A percentile compares a stretch with the other conserved stretches of the same genome.
These are phyloP conservation scores for Aspergillus fumigatus DNA, from an alignment of 2,329 filamentous ascomycete species.

Conservation along the genomic window DNA sequence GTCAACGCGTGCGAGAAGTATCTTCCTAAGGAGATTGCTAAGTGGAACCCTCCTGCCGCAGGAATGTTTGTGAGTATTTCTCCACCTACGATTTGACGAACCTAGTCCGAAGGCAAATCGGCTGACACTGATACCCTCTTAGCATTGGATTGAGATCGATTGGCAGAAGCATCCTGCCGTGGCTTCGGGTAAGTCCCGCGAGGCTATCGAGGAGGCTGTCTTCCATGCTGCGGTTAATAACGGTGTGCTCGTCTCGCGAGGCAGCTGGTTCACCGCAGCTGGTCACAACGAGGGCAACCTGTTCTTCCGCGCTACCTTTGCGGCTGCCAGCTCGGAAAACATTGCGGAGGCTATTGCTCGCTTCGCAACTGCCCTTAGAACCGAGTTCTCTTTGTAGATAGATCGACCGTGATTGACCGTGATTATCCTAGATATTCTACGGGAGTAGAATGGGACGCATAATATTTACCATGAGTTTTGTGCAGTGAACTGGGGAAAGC, in stretches of 20 bases:
- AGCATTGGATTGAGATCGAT: constrained; percentile 48
- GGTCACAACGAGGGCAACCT: constrained; percentile 57
- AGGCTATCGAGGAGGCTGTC: constrained; percentile 73
- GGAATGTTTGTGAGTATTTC: constrained; percentile 83
- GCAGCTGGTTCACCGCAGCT: constrained; percentile 88
- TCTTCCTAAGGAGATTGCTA: constrained; percentile 68
- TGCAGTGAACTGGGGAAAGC: not conserved
- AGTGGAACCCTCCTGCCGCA: constrained; percentile 73
- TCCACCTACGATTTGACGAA: not conserved
- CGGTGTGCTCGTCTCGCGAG: constrained; percentile 75
- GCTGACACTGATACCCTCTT: not conserved
- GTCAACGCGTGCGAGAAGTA: constrained; percentile 74
- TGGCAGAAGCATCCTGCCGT: constrained; percentile 43
- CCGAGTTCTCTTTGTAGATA: constrained; percentile 49
- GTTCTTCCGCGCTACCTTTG: constrained; percentile 89
- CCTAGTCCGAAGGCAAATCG: not conserved
- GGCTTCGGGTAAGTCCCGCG: constrained; percentile 33
- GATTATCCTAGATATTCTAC: not conserved
- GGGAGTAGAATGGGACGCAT: not conserved
- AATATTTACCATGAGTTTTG: not conserved
- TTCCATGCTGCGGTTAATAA: constrained; percentile 72
- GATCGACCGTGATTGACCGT: not conserved
- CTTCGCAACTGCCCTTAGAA: constrained; percentile 69
- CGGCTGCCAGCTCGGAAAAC: constrained; percentile 66
- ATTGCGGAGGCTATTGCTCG: constrained; percentile 69